phyloP scores from a whole-genome alignment of 2,329 filamentous ascomycete genomes.

The Pyricularia grisea region DNA sequence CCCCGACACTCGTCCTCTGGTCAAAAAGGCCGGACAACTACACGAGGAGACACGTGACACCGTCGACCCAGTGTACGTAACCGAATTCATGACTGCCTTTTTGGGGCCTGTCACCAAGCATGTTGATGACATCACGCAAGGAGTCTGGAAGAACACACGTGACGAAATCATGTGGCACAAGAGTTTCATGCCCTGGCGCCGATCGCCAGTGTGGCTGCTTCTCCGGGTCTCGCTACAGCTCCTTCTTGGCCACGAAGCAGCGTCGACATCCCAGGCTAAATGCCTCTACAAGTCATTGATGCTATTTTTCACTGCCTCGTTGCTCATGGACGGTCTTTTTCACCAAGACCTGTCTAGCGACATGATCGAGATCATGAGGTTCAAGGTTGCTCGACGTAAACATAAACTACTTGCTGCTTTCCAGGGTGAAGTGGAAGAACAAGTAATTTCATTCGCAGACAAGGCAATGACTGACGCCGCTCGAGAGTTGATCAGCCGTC shows the following conservation, averaged over 20 bases:
- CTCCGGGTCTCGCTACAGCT: not conserved
- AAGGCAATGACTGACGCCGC: not conserved
- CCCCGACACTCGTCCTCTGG: not conserved
- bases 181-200: not conserved
- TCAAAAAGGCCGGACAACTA: not conserved
- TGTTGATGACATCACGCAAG: not conserved
- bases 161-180: not conserved
- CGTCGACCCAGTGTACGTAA: not conserved
- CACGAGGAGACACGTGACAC: not conserved
- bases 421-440: not conserved
- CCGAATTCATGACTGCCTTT: not conserved
- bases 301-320: not conserved
- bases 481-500: too few relatives aligned
- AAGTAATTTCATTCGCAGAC: not conserved
- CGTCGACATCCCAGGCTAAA: not conserved
- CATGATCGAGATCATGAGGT: not conserved
- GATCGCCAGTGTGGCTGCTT: not conserved
- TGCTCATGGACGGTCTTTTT: not conserved
- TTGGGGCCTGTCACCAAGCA: not conserved
- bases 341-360: not conserved
- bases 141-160: constrained; percentile 1
- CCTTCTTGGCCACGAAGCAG: not conserved
- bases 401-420: not conserved
- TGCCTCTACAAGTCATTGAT: not conserved
- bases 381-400: not conserved